Evolutionary conservation across 495 filamentous ascomycete genomes (phyloP).

Genomic region (Clohesyomyces aquaticus): DNA sequence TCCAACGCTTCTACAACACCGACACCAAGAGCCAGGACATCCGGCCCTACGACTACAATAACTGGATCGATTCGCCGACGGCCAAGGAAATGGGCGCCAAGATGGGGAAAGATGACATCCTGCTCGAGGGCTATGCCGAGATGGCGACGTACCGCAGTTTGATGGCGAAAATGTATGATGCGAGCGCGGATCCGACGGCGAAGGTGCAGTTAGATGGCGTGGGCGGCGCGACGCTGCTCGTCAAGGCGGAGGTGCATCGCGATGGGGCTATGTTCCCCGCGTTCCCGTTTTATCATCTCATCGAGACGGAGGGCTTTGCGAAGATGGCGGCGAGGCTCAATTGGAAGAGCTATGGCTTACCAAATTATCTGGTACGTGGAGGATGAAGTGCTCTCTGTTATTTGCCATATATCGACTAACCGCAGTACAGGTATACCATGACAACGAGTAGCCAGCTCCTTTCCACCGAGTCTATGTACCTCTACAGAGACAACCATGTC

Average conservation of each 20-base stretch:
- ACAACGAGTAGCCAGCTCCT: slow-evolving; percentile 69
- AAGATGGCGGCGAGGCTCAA: slow-evolving; percentile 92
- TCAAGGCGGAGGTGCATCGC: slow-evolving; percentile 95
- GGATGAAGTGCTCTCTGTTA: not conserved
- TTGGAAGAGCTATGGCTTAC: slow-evolving; percentile 80
- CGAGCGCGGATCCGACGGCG: slow-evolving; percentile 56
- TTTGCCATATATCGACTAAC: not conserved
- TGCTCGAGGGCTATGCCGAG: slow-evolving; percentile 90
- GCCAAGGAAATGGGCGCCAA: slow-evolving; percentile 72
- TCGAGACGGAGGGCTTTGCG: slow-evolving; percentile 97
- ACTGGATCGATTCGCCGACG: slow-evolving; percentile 83
- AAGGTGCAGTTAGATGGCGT: slow-evolving; percentile 86
- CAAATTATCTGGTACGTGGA: slow-evolving; percentile 88
- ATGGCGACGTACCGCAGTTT: slow-evolving; percentile 88
- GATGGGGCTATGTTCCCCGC: slow-evolving; percentile 99
- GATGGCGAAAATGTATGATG: slow-evolving; percentile 82
- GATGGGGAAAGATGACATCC: slow-evolving; percentile 89
- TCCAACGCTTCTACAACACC: slow-evolving; percentile 79
- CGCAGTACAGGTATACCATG: slow-evolving; percentile 56
- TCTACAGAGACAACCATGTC: too few relatives aligned
- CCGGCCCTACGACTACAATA: slow-evolving; percentile 95
- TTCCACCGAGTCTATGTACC: too few relatives aligned
- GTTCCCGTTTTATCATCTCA: slow-evolving; percentile 93
- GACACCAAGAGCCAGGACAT: slow-evolving; percentile 69
- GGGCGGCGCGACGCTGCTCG: slow-evolving; percentile 88